Evolutionary conservation across 208 protist genomes (phyloP), one percentile per base, ranked within the genome.

Genomic region (Wallacemonas collosoma): DNA sequence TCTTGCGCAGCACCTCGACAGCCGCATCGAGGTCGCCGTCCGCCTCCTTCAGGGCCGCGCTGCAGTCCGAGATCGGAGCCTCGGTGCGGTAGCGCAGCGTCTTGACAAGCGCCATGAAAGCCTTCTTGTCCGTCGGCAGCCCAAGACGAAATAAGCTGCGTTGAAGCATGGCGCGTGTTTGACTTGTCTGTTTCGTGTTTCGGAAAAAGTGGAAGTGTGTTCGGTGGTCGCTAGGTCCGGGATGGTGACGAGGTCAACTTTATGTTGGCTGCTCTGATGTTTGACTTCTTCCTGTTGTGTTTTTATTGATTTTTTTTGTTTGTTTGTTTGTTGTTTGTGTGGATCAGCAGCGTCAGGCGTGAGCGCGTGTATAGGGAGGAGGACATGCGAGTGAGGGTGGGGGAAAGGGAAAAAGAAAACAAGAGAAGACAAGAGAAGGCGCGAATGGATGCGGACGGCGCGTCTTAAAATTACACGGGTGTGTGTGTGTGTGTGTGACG

Each of bases 11-110:
- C 66, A 93, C 70, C 71, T 86, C 72, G 67, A 94, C 81, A 2
- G 94, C 93, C 48, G 73, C 82, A 15, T 92, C 82, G 57, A 98
- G 69, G 73, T 97, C 88, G 3, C 82, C 79, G 43, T 82, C 66
- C 3, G 86, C 67, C 81, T 96, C 92, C 71, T 85, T 86, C n/a
- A 98, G 68, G 1, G 94, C 94, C 1, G 87, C 80, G 8, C 76
- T 85, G 80, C 91, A 96, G 81, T 97, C 91, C n/a, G 76, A 81
- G 58, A 98, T 93, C 48, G 91, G 87, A 2, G 94, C 93, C 83
- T 95, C 91, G 2, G 94, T 96, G 75, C 90, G 88, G 66, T 87
- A 93, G 26, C 94, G 91, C 4, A 98, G 87, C 11, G 88, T 87
- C 80, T 87, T 93, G 38, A 98, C 89, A 2, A 94, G 73, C 75